Evolutionary conservation across 2,329 filamentous ascomycete species (phyloP).

Genomic region (Calcarisporium arbuscula): DNA sequence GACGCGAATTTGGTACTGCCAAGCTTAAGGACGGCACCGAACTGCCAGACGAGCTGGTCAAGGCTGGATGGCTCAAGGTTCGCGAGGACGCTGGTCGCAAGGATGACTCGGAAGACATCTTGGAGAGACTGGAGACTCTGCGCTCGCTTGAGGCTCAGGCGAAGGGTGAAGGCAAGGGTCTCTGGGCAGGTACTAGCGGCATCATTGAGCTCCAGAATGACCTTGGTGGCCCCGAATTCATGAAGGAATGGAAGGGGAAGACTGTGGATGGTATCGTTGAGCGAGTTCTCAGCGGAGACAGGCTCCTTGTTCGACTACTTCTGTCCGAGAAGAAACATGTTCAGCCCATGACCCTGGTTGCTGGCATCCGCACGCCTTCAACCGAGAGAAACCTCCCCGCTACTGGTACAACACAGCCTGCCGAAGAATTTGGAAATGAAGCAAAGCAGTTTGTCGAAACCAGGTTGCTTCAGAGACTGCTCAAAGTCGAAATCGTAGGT

Average conservation of each 20-base stretch:
- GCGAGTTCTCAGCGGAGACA: slow-evolving; percentile 84
- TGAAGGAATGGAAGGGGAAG: slow-evolving; percentile 79
- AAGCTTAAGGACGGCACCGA: slow-evolving; percentile 68
- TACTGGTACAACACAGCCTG: slow-evolving; percentile 73
- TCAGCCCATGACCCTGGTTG: slow-evolving; percentile 82
- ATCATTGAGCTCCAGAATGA: slow-evolving; percentile 77
- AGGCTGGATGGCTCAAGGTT: slow-evolving; percentile 88
- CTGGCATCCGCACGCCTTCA: slow-evolving; percentile 82
- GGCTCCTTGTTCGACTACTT: slow-evolving; percentile 76
- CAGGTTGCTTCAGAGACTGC: slow-evolving; percentile 77
- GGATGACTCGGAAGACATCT: slow-evolving; percentile 74
- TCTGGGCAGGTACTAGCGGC: slow-evolving; percentile 65
- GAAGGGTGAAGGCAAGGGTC: slow-evolving; percentile 69
- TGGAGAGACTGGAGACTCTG: slow-evolving; percentile 68
- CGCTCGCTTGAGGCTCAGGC: slow-evolving; percentile 72
- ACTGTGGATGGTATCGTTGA: slow-evolving; percentile 82
- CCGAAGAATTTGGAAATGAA: slow-evolving; percentile 85
- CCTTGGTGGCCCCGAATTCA: slow-evolving; percentile 69
- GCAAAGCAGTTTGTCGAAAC: slow-evolving; percentile 82
- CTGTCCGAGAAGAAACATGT: slow-evolving; percentile 77
- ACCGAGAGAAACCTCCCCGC: slow-evolving; percentile 77
- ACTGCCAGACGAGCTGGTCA: slow-evolving; percentile 76
- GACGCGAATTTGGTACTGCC: slow-evolving; percentile 82
- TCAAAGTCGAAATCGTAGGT: slow-evolving; percentile 77
- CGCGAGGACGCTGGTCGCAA: slow-evolving; percentile 90